Base-by-base conservation (phyloP, 352 stramenopile genomes). In the Phytophthora hibernalis region DNA sequence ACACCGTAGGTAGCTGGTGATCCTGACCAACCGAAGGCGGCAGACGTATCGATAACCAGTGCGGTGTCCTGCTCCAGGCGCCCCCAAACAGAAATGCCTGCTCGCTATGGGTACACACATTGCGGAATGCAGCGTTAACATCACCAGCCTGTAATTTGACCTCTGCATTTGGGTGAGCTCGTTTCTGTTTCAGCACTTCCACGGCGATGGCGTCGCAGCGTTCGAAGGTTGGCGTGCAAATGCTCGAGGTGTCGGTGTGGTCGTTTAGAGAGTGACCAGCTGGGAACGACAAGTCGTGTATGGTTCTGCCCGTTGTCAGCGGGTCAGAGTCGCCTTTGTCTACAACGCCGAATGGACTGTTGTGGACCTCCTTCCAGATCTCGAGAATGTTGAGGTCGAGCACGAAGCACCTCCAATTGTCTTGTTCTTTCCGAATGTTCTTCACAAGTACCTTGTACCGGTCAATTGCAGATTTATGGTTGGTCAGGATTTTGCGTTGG, bases 291-390 rank as follows among this genome's bases (percentile, higher is more conserved):
- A 77, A 15, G 20, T 73, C 54, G 5, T 77, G 59, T 10, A 74
- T 74, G 3, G 31, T 43, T 1, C 64, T 21, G 1, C 50, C 64
- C 0, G n/a, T 33, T 9, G 11, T 52, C 0, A 3, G 21, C 1
- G 59, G 55, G 26, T 71, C 55, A 0, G 24, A 24, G 2, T 45
- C 7, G 8, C 35, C 35, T 38, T 74, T 74, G 40, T 70, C 50
- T 13, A 70, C 70, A 5, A 74, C 70, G 11, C 70, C 54, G 33
- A 71, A 73, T 2, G 56, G 60, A 37, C 64, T 54, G 28, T 60
- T 52, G 2, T n/a, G 26, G 0, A 72, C 26, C 33, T 61, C 50
- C 6, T 58, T 49, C 42, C 42, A 72, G 2, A 72, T n/a, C 0
- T 42, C 12, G 2, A 64, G 37, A 13, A 68, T 31, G 44, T 68